Base-by-base conservation (phyloP, 257 asterid genomes). In the Osmanthus fragrans region DNA sequence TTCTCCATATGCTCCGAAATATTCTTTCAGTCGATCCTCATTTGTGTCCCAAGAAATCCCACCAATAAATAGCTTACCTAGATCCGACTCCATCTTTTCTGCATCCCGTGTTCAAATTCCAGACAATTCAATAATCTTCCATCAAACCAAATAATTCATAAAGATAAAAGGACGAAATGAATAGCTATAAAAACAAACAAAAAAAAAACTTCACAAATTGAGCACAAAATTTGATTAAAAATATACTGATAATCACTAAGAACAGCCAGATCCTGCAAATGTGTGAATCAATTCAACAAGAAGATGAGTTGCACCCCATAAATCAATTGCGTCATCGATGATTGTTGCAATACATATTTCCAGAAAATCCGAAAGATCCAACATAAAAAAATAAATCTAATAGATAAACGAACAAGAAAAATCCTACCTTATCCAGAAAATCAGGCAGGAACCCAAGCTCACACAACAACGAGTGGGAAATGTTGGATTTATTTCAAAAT, bases 11-110 rank as follows among this genome's bases (percentile, higher is more conserved):
- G 80, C 72, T 76, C 79, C 65, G 36, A 88, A 88, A 84, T 88
- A 86, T 73, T 84, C 88, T 33, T 82, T 79, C 21, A 88, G 86
- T 23, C 86, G 86, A 15, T 87, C 91, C 71, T 87, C 91, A 30
- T 56, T 78, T 3, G 91, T 87, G 73, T 87, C 88, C 91, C 89
- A 87, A 4, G 91, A 87, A 83, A 87, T 87, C 56, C 89, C 91
- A 85, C 89, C 91, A 70, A 87, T 76, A 51, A 87, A 87, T 77
- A 87, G 73, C 87, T 87, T 87, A 39, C 91, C 91, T 33, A 81
- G 79, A 77, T 87, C 88, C 82, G 85, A 80, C 77, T 84, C 87
- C 90, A 84, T 82, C 18, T 23, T 63, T 63, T 63, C 69, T 63
- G 33, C 36, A 63, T 12, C 69, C 27, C 65, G 4, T 7, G n/a